Percentiles rank a stretch among this genome's conserved stretches.
These are phyloP conservation scores for Parasitella parasitica DNA, from an alignment of 371 early-diverging fungal genomes.

Conservation along the genomic window DNA sequence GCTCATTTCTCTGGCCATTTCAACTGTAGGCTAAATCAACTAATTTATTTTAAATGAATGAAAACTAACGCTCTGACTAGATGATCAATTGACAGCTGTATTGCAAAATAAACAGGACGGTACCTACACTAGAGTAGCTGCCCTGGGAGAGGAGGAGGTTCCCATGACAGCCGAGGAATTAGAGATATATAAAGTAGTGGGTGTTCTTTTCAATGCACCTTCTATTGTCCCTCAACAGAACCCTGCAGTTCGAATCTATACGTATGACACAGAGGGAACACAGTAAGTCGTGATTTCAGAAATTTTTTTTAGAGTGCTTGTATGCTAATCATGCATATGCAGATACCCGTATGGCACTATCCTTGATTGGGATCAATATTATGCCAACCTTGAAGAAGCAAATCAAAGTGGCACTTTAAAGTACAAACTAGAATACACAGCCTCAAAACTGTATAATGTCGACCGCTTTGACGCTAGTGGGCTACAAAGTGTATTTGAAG, in stretches of 20 bases:
- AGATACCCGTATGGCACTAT: constrained; percentile 31
- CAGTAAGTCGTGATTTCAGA: neutral
- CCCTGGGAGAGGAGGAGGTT: constrained; percentile 13
- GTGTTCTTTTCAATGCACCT: constrained; percentile 46
- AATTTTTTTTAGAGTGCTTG: neutral
- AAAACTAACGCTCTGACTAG: neutral
- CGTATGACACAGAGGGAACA: constrained; percentile 30
- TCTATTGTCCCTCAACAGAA: constrained; percentile 53
- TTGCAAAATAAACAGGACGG: constrained; percentile 2
- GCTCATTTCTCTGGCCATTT: constrained; percentile 57
- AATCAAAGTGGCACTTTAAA: constrained; percentile 30
- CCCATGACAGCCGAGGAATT: constrained; percentile 15
- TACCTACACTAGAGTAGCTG: constrained; percentile 13
- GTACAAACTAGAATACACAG: constrained; percentile 51
- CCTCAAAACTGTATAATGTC: constrained; percentile 40
- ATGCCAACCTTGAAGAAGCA: constrained; percentile 41
- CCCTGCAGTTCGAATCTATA: constrained; percentile 53
- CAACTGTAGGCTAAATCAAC: constrained; percentile 17
- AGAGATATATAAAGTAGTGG: constrained; percentile 7
- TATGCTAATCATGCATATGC: neutral
- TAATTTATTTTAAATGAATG: too few species aligned
- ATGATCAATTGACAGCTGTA: constrained; percentile 21
- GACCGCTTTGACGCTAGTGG: constrained; percentile 23
- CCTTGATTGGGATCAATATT: constrained; percentile 54
- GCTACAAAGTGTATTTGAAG: constrained; percentile 7